Base-by-base conservation (phyloP, 179 eudicot genomes). In the Silene coronaria region DNA sequence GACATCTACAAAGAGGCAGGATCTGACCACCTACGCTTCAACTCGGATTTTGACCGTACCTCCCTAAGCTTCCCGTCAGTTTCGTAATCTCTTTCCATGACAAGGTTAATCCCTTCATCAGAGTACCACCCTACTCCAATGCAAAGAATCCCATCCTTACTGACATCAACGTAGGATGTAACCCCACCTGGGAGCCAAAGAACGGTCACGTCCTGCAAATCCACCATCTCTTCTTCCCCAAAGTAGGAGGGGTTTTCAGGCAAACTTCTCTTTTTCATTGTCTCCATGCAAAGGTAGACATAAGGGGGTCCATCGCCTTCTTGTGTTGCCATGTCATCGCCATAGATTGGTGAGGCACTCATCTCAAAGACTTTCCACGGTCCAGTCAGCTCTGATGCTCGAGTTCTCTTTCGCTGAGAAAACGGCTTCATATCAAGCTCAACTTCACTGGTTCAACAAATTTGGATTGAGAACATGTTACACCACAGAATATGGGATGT, bases 51-150 rank as follows among this genome's bases (percentile, higher is more conserved):
- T 17, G 75, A 86, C 67, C 96, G 81, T 27, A 91, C 96, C 78
- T 95, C 99, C 79, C 84, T 84, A 5, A 95, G 93, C 81, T 88
- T 95, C 19, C 99, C 99, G 75, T 95, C 97, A 2, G 80, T 80
- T 75, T 89, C 99, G 83, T 95, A 95, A 80, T 95, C 99, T 79
- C 99, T 89, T 76, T 95, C 99, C 99, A 95, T 95, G 10, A 95
- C 97, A 73, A 95, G 93, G 76, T 95, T 86, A 58, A 95, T 87
- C 67, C 99, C 99, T 84, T 95, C 99, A 53, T 91, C 97, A 0
- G 97, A 95, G 72, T 95, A 95, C 99, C 99, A 95, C 36, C 99
- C 99, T 10, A 89, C 96, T 59, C 99, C 99, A 5, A 95, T 85
- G 79, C 99, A 93, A 26, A 95, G 88, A 70, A 82, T 77, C 17